A percentile compares a stretch with the other conserved stretches of the same genome.
These are phyloP conservation scores for Pseudogymnoascus sp. DNA, from an alignment of 2,329 filamentous ascomycete species.

Conservation along the genomic window DNA sequence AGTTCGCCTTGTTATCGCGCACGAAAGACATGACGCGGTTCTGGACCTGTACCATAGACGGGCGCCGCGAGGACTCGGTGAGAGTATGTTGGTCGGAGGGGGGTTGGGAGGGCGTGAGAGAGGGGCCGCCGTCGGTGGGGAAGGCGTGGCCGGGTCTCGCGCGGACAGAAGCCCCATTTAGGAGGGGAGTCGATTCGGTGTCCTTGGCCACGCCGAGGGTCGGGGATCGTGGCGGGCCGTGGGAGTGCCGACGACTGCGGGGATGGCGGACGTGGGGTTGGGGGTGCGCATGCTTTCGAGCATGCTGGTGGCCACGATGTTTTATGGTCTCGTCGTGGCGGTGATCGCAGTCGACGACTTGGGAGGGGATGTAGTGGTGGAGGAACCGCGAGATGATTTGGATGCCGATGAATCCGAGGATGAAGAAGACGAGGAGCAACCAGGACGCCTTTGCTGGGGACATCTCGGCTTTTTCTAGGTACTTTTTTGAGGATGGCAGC, in stretches of 20 bases:
- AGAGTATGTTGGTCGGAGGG: not conserved
- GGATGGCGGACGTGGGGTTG: constrained; percentile 9
- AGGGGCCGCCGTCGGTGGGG: not conserved
- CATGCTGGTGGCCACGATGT: not conserved
- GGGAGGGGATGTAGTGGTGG: constrained; percentile 68
- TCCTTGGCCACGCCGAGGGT: constrained; percentile 14
- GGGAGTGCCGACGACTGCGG: constrained; percentile 10
- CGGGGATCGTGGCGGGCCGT: not conserved
- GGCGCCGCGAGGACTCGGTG: constrained; percentile 34
- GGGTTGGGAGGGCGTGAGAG: not conserved
- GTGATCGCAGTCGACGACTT: constrained; percentile 75
- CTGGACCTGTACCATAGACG: constrained; percentile 48
- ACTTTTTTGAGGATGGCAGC: constrained; percentile 77
- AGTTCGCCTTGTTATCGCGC: constrained; percentile 56
- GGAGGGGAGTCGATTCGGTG: constrained; percentile 25
- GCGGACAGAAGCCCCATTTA: constrained; percentile 13
- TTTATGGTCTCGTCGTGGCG: constrained; percentile 50
- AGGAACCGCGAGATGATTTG: constrained; percentile 65
- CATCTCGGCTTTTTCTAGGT: constrained; percentile 64
- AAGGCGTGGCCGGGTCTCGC: constrained; percentile 17
- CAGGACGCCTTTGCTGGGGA: constrained; percentile 60
- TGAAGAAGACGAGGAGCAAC: constrained; percentile 61
- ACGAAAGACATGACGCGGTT: constrained; percentile 57
- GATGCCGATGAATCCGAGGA: constrained; percentile 67
- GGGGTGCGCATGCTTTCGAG: constrained; percentile 7